A percentile compares a stretch with the other conserved stretches of the same genome.
Conservation (phyloP, 1,284 basidiomycete species). For the Tranzscheliella williamsii region DNA sequence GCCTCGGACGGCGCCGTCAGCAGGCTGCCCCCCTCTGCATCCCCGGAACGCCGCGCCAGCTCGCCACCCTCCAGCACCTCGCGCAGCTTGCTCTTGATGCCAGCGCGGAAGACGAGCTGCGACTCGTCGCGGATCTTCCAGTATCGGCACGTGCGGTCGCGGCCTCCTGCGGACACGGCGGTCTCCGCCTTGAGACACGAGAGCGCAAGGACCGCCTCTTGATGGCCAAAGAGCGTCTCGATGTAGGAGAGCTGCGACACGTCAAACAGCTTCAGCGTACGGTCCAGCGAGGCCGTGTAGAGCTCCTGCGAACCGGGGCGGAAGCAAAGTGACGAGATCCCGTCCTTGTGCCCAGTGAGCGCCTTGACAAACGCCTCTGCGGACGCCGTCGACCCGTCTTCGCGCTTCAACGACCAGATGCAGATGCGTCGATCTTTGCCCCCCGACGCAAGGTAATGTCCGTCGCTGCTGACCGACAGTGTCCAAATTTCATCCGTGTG, state of each 20-base stretch:
- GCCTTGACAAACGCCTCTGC: constrained; percentile 70
- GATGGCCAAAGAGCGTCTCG: constrained; percentile 96
- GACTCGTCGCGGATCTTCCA: constrained; percentile 98
- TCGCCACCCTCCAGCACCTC: constrained; percentile 80
- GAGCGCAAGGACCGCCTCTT: constrained; percentile 79
- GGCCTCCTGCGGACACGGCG: constrained; percentile 81
- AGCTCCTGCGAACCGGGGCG: constrained; percentile 79
- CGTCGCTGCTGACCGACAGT: constrained; percentile 82
- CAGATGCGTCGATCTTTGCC: constrained; percentile 72
- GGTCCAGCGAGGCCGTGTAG: constrained; percentile 78
- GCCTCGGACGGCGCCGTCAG: constrained; percentile 10
- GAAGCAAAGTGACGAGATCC: constrained; percentile 73
- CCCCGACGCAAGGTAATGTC: constrained; percentile 79
- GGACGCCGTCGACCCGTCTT: background rate
- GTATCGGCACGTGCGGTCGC: constrained; percentile 87
- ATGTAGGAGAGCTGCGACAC: constrained; percentile 84
- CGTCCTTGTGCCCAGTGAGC: constrained; percentile 64
- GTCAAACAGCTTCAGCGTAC: constrained; percentile 89
- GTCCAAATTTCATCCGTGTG: constrained; percentile 84
- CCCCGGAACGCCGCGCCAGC: constrained; percentile 63
- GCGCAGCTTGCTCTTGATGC: constrained; percentile 70
- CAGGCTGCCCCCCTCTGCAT: too few species aligned
- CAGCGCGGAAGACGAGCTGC: constrained; percentile 93
- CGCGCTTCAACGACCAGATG: constrained; percentile 37
- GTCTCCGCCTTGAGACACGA: constrained; percentile 81